Percentiles rank a stretch among this genome's conserved stretches.
phyloP scores from a whole-genome alignment of 129 eudicot species.

The Logfia minima region DNA sequence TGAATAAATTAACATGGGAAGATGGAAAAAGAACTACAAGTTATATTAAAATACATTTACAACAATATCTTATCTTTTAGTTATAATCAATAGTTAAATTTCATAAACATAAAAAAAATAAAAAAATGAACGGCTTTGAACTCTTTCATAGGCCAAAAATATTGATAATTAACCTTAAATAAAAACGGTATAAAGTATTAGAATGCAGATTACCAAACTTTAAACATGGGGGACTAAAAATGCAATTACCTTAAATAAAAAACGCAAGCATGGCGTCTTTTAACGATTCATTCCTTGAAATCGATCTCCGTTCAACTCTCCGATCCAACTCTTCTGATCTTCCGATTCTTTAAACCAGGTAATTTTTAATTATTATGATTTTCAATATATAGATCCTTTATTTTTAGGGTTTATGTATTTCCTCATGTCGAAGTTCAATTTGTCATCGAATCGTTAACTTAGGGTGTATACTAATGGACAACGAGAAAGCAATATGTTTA shows the following conservation, averaged over 20 bases:
- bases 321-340: slow-evolving; percentile 29
- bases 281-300: neutral
- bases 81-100: neutral
- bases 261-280: neutral
- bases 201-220: neutral
- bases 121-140: neutral
- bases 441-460: neutral
- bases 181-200: neutral
- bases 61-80: neutral
- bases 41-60: neutral
- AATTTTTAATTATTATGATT: neutral
- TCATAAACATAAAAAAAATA: too few species aligned
- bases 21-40: neutral
- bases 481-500: too few species aligned
- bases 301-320: neutral
- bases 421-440: neutral
- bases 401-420: neutral
- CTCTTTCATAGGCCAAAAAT: too few species aligned
- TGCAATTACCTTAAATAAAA: neutral
- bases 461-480: too few species aligned
- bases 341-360: slow-evolving; percentile 8
- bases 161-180: neutral
- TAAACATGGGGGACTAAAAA: neutral
- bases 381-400: neutral
- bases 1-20: neutral